These are phyloP conservation scores for Spiraea crenata DNA, from an alignment of 331 rosid species.

Conservation along the genomic window DNA sequence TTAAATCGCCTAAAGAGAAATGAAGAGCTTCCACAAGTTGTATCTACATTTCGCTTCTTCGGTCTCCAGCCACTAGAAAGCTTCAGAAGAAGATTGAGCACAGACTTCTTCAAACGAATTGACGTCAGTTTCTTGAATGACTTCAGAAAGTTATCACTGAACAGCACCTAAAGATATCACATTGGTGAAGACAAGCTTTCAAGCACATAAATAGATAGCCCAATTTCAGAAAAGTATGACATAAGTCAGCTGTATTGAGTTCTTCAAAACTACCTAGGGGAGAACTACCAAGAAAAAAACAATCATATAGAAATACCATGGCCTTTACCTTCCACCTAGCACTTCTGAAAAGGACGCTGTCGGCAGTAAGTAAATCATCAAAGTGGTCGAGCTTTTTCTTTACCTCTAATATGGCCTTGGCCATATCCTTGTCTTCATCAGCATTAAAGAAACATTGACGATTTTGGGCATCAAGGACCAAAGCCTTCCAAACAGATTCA, in stretches of 20 bases:
- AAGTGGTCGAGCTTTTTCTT: conserved; percentile 51
- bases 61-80: conserved; percentile 79
- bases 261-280: background rate
- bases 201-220: background rate
- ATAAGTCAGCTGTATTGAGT: background rate
- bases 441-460: conserved; percentile 50
- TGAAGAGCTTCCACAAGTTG: conserved; percentile 36
- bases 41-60: conserved; percentile 17
- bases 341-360: conserved; percentile 47
- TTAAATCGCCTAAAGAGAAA: conserved; percentile 44
- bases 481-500: conserved; percentile 47
- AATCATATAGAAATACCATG: background rate
- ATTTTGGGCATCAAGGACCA: conserved; percentile 48
- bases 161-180: conserved; percentile 42
- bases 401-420: conserved; percentile 40
- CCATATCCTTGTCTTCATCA: conserved; percentile 45
- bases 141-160: conserved; percentile 52
- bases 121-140: conserved; percentile 48
- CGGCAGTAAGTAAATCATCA: conserved; percentile 55
- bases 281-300: background rate
- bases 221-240: background rate
- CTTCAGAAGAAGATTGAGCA: conserved; percentile 40
- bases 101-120: conserved; percentile 33
- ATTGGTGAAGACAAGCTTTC: background rate
- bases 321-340: conserved; percentile 55